Evolutionary conservation across 1,284 basidiomycete species (phyloP).

Genomic region (Mrakiaceae sp.): DNA sequence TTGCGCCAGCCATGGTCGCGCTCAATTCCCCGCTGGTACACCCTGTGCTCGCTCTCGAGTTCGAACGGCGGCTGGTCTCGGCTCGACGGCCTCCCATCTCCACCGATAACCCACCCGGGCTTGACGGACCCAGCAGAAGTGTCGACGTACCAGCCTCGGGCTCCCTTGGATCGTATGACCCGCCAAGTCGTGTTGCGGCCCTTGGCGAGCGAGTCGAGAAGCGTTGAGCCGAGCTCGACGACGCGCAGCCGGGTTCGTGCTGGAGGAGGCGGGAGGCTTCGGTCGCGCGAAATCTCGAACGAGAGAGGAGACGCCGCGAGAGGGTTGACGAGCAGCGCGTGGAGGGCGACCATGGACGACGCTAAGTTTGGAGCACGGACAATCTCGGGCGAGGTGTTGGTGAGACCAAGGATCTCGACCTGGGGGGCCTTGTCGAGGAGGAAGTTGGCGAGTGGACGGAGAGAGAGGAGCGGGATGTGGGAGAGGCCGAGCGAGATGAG

Average conservation of each 20-base stretch:
- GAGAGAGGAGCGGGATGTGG: conserved; percentile 60
- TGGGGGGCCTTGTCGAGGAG: conserved; percentile 56
- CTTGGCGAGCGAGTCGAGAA: conserved; percentile 46
- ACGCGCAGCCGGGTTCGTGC: conserved; percentile 71
- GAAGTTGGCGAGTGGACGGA: conserved; percentile 59
- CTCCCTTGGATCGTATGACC: conserved; percentile 78
- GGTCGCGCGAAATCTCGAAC: conserved; percentile 25
- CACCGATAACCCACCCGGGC: conserved; percentile 19
- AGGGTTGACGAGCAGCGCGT: conserved; percentile 60
- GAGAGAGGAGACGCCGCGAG: conserved; percentile 67
- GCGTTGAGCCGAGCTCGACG: conserved; percentile 68
- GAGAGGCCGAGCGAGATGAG: conserved; percentile 81
- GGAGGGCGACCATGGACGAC: conserved; percentile 50
- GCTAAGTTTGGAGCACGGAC: conserved; percentile 42
- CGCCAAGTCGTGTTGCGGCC: conserved; percentile 72
- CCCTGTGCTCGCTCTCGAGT: conserved; percentile 18
- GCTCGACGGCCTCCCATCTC: neutral
- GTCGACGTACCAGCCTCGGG: conserved; percentile 92
- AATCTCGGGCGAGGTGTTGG: conserved; percentile 64
- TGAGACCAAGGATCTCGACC: conserved; percentile 75
- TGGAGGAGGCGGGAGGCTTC: conserved; percentile 30
- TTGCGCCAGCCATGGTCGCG: conserved; percentile 52
- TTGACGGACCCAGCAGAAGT: conserved; percentile 66
- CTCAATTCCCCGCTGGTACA: conserved; percentile 51
- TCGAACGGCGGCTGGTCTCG: conserved; percentile 4